Percentiles rank a stretch among this genome's conserved stretches.
These are phyloP conservation scores for Thoreauomyces humboldtii DNA, from an alignment of 192 early-diverging fungal genomes.

Conservation along the genomic window DNA sequence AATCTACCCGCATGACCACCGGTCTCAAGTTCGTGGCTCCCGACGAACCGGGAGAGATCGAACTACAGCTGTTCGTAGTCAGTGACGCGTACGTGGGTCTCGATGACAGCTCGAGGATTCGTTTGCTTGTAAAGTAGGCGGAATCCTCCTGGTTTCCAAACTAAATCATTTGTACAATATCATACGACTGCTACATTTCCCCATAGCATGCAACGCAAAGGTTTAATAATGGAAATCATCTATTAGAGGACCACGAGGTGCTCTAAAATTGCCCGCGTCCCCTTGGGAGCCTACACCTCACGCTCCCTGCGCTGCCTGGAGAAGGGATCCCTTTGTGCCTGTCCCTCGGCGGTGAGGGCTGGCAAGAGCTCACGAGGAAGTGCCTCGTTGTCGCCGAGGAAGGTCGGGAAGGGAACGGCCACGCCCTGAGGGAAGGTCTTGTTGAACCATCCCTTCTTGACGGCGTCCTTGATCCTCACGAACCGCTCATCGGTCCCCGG, in stretches of 20 bases:
- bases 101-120: constrained; percentile 20
- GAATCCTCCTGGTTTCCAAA: too few species aligned
- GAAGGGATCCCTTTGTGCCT: constrained; percentile 25
- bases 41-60: constrained; percentile 54
- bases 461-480: constrained; percentile 83
- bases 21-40: constrained; percentile 66
- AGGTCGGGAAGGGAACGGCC: constrained; percentile 52
- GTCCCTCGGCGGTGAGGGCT: constrained; percentile 20
- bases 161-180: too few species aligned
- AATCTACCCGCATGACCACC: constrained; percentile 38
- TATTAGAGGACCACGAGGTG: too few species aligned
- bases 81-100: constrained; percentile 74
- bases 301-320: constrained; percentile 22
- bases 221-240: too few species aligned
- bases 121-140: constrained; percentile 15
- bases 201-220: too few species aligned
- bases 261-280: too few species aligned
- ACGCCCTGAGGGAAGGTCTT: constrained; percentile 40
- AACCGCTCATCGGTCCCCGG: constrained; percentile 85
- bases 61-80: constrained; percentile 57
- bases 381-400: constrained; percentile 28
- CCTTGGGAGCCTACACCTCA: constrained; percentile 10
- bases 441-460: constrained; percentile 59
- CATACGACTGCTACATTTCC: too few species aligned
- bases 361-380: constrained; percentile 41